Conservation (phyloP, 176 grass and related monocot species). For the Alopecurus myosuroides region DNA sequence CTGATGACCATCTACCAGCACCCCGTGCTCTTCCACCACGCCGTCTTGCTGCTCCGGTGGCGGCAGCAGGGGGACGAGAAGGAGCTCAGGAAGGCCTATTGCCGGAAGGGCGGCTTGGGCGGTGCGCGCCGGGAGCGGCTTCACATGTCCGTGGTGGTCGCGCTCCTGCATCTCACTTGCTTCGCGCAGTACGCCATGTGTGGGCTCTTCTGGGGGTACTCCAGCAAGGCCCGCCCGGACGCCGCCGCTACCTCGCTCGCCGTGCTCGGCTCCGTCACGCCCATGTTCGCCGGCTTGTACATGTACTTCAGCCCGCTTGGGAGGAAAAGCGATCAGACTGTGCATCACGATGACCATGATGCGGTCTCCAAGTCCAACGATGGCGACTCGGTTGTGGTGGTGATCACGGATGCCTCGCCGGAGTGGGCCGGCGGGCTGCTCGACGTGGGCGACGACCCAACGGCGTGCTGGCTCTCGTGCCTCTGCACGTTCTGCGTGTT, state of each 20-base stretch:
- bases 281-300: constrained; percentile 50
- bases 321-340: constrained; percentile 25
- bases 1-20: constrained; percentile 83
- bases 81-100: constrained; percentile 52
- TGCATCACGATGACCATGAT: constrained; percentile 15
- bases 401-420: background rate
- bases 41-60: constrained; percentile 45
- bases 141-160: constrained; percentile 53
- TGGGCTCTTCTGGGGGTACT: constrained; percentile 59
- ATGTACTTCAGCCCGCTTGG: constrained; percentile 47
- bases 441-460: constrained; percentile 50
- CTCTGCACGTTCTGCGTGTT: constrained; percentile 76
- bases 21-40: constrained; percentile 52
- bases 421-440: constrained; percentile 52
- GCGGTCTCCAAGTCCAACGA: background rate
- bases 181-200: constrained; percentile 61
- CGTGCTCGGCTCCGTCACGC: constrained; percentile 33
- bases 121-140: constrained; percentile 35
- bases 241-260: constrained; percentile 32
- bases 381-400: background rate
- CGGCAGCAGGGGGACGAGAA: constrained; percentile 30
- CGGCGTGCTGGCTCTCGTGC: constrained; percentile 48
- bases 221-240: constrained; percentile 31
- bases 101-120: too few species aligned
- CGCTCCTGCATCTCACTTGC: constrained; percentile 52